Conservation (phyloP, 1,284 basidiomycete genomes). For the Microbotryum silenes-acaulis region DNA sequence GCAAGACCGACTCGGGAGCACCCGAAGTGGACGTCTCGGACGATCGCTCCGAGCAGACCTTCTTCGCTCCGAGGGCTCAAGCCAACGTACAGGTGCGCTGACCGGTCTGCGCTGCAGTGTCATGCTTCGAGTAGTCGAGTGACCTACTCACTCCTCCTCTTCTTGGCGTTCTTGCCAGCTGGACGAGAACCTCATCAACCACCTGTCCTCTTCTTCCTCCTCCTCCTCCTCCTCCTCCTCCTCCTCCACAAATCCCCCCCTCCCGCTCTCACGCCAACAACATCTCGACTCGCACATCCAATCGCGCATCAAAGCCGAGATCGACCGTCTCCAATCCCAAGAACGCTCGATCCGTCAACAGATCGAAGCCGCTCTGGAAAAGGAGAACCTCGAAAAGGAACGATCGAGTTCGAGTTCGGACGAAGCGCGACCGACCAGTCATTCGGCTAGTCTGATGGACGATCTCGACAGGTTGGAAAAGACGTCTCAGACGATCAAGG, state of each 20-base stretch:
- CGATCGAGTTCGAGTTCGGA: not conserved
- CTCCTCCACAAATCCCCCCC: conserved; percentile 15
- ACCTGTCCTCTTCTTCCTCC: conserved; percentile 13
- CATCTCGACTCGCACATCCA: conserved; percentile 36
- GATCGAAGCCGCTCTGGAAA: conserved; percentile 35
- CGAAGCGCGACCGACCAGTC: conserved; percentile 12
- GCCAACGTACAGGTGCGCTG: too few relatives aligned
- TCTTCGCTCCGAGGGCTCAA: too few relatives aligned
- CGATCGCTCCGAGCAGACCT: not conserved
- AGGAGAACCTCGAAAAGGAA: conserved; percentile 36
- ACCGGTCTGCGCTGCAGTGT: too few relatives aligned
- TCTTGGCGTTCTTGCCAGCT: conserved; percentile 9
- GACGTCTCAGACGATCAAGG: conserved; percentile 8
- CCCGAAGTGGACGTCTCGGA: not conserved
- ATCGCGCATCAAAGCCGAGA: conserved; percentile 30
- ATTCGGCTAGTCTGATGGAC: conserved; percentile 24
- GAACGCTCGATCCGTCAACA: conserved; percentile 32
- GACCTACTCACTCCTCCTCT: too few relatives aligned
- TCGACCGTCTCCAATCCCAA: conserved; percentile 28
- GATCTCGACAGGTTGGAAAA: conserved; percentile 24
- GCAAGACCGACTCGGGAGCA: not conserved
- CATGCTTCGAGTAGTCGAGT: too few relatives aligned
- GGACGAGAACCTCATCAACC: conserved; percentile 26
- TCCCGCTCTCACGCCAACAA: conserved; percentile 28
- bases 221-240: conserved; percentile 11